Base-by-base conservation (phyloP, 805 yeast species). In the Metschnikowia anglica region DNA sequence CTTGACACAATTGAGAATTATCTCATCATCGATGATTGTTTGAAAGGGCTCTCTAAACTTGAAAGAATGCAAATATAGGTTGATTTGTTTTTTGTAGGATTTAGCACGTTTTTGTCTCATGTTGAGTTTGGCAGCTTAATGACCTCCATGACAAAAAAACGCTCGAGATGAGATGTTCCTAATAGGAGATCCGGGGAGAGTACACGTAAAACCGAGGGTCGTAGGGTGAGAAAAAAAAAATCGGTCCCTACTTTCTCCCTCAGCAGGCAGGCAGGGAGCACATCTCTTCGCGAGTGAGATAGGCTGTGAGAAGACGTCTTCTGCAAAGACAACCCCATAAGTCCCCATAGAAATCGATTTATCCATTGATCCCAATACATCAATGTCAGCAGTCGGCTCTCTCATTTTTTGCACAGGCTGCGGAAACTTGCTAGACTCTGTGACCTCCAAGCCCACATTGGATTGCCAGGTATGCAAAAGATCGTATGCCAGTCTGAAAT, bases 101-200 rank as follows among this genome's bases (percentile, higher is more conserved):
- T 91, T 91, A 40, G 97, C 96, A 66, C 99, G 77, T 66, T 90
- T 91, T 68, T 91, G 97, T 74, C 95, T 88, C 99, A 91, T 91
- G 25, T 9, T 40, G 28, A 19, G 27, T 26, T 34, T 36, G 36
- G 12, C 18, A 31, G 19, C 31, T 29, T 5, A 13, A 28, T 13
- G 32, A 15, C 13, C 12, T 25, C 10, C 19, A 15, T 16, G 10
- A 13, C 24, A 7, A 23, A 30, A 30, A 41, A 35, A 35, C 18
- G n/a, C n/a, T n/a, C n/a, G 39, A 26, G 33, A 35, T 41, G 44
- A 35, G 44, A 30, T 41, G 39, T 16, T 26, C 10, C 30, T 33
- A 39, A 33, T 30, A 39, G 23, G 44, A 37, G 45, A 37, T 37
- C 41, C 42, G 44, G 27, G 44, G 44, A n/a, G n/a, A n/a, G 44